Evolutionary conservation across 2,329 filamentous ascomycete species (phyloP).

Genomic region (Neopestalotiopsis sp.): DNA sequence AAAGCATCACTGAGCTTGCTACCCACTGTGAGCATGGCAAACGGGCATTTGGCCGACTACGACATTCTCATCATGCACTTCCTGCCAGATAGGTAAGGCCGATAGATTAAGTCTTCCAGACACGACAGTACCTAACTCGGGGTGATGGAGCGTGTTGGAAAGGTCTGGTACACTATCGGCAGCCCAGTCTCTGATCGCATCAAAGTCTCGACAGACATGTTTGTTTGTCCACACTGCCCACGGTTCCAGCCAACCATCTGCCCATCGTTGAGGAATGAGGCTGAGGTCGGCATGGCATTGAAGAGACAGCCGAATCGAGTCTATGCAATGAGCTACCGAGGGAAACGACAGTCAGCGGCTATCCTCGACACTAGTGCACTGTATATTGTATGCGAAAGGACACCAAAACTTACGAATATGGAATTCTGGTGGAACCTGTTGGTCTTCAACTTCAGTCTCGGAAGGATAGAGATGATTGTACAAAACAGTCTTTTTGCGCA

Average conservation of each 20-base stretch:
- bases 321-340: slow-evolving; percentile 1
- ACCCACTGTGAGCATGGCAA: not conserved
- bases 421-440: not conserved
- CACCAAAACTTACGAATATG: not conserved
- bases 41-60: not conserved
- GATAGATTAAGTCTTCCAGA: not conserved
- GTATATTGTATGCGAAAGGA: not conserved
- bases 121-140: not conserved
- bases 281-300: slow-evolving; percentile 10
- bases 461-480: not conserved
- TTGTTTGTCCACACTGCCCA: slow-evolving; percentile 4
- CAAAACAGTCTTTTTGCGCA: not conserved
- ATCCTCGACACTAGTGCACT: not conserved
- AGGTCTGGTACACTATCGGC: not conserved
- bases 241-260: not conserved
- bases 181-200: not conserved
- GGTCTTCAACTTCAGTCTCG: not conserved
- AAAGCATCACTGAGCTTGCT: not conserved
- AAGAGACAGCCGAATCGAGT: slow-evolving; percentile 6
- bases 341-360: not conserved
- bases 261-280: not conserved
- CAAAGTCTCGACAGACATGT: slow-evolving; percentile 1
- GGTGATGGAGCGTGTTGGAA: not conserved
- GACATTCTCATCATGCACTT: not conserved
- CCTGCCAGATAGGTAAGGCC: not conserved